These are phyloP conservation scores for Dryadomyces quercivorus DNA, from an alignment of 2,329 filamentous ascomycete species.

Conservation along the genomic window DNA sequence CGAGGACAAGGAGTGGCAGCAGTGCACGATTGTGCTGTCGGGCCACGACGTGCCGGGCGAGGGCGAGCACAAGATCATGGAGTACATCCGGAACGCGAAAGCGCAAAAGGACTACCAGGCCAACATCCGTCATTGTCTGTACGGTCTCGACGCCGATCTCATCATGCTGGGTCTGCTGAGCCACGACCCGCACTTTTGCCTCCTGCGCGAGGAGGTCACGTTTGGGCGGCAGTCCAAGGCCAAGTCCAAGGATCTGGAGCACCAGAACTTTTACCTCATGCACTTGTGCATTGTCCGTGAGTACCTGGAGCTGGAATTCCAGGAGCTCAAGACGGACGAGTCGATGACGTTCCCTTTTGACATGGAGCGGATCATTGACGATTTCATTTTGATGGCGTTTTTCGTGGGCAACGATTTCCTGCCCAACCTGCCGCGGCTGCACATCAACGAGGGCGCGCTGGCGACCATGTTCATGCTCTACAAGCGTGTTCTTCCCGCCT, in stretches of 20 bases:
- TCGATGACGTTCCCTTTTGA: constrained; percentile 70
- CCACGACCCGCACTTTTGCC: constrained; percentile 95
- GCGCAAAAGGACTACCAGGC: constrained; percentile 85
- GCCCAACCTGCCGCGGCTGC: constrained; percentile 86
- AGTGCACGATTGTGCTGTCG: constrained; percentile 88
- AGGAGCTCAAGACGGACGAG: constrained; percentile 69
- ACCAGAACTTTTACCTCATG: constrained; percentile 97
- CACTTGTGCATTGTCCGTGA: constrained; percentile 96
- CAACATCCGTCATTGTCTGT: constrained; percentile 91
- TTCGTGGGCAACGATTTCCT: constrained; percentile 99
- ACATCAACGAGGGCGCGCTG: constrained; percentile 96
- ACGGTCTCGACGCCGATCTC: constrained; percentile 91
- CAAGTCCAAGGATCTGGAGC: constrained; percentile 92
- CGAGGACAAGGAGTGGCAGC: constrained; percentile 95
- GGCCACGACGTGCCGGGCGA: constrained; percentile 97
- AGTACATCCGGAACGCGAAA: constrained; percentile 96
- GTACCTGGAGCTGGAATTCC: constrained; percentile 93
- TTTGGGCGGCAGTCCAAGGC: constrained; percentile 80
- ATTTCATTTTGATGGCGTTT: constrained; percentile 99
- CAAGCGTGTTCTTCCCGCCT: constrained; percentile 75
- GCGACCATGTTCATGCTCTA: constrained; percentile 97
- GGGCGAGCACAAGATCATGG: constrained; percentile 99
- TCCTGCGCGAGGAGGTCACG: constrained; percentile 93
- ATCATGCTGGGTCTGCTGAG: constrained; percentile 98
- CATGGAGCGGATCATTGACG: constrained; percentile 92